A percentile compares a stretch with the other conserved stretches of the same genome.
These are phyloP conservation scores for Rhodotorula babjevae DNA, from an alignment of 768 basidiomycete genomes.

Conservation along the genomic window DNA sequence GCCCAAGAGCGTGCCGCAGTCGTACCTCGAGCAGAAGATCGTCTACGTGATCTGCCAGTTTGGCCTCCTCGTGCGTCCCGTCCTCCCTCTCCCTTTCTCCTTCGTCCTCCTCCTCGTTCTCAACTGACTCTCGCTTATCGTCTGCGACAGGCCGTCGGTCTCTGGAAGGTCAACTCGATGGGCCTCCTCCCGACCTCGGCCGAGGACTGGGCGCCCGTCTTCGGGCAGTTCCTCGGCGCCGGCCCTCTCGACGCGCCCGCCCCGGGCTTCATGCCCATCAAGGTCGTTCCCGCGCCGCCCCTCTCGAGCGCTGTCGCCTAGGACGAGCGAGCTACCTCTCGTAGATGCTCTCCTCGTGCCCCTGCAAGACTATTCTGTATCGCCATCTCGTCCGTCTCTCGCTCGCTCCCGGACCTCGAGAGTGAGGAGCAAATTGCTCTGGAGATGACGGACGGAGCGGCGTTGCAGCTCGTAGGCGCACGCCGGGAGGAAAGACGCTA, in stretches of 20 bases:
- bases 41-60: constrained; percentile 41
- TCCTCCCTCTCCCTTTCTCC: not conserved
- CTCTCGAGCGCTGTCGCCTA: no score
- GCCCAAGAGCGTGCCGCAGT: not conserved
- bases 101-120: not conserved
- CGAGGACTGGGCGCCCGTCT: constrained; percentile 39
- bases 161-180: constrained; percentile 44
- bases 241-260: not conserved
- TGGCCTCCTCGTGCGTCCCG: constrained; percentile 26
- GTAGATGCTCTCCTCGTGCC: no score
- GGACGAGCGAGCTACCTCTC: no score
- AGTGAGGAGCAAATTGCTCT: no score
- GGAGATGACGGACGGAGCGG: no score
- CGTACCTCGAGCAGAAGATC: constrained; percentile 38
- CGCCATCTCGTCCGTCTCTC: no score
- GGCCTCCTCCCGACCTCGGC: constrained; percentile 40
- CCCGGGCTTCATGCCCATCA: not conserved
- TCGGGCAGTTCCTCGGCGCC: not conserved
- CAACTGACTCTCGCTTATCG: not conserved
- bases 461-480: no score
- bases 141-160: constrained; percentile 29
- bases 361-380: no score
- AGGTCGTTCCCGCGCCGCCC: not conserved
- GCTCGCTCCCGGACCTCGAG: no score
- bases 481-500: no score